phyloP scores from a whole-genome alignment of 2,329 filamentous ascomycete genomes.

The Ophiostoma pallidulum region DNA sequence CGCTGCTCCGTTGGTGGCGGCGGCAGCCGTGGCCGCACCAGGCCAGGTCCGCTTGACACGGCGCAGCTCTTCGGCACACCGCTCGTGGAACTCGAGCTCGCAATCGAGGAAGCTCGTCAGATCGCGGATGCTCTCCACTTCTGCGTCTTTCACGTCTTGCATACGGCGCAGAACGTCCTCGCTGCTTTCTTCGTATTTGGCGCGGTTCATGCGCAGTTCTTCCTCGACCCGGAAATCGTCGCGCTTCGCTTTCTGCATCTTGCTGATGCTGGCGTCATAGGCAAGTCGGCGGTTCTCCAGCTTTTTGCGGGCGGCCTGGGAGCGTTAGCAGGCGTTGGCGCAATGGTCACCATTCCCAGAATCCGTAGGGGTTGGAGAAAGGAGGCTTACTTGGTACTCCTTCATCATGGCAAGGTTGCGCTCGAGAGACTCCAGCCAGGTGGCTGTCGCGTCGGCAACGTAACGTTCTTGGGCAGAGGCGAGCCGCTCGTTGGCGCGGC shows the following conservation, averaged over 20 bases:
- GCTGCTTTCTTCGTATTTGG: conserved; percentile 91
- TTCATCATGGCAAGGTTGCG: conserved; percentile 90
- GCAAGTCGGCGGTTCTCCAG: conserved; percentile 81
- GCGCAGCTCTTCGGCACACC: conserved; percentile 72
- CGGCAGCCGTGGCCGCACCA: conserved; percentile 16
- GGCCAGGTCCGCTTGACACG: conserved; percentile 40
- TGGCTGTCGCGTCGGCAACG: conserved; percentile 63
- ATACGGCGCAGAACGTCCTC: conserved; percentile 88
- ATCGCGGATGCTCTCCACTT: conserved; percentile 72
- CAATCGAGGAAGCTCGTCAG: conserved; percentile 76
- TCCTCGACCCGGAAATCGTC: conserved; percentile 92
- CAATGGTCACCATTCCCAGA: too few species aligned
- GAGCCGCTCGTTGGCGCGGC: conserved; percentile 79
- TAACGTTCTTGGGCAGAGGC: conserved; percentile 80
- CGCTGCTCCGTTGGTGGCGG: conserved; percentile 8
- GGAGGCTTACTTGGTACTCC: conserved; percentile 71
- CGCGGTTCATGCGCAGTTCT: conserved; percentile 80
- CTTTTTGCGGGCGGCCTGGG: conserved; percentile 75
- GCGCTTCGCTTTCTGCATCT: conserved; percentile 87
- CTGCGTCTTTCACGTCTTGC: conserved; percentile 92
- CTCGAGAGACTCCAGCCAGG: conserved; percentile 88
- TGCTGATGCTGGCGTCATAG: conserved; percentile 80
- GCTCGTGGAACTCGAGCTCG: conserved; percentile 84
- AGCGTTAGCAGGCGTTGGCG: neutral
- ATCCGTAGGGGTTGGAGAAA: neutral